phyloP scores from a whole-genome alignment of 768 basidiomycete species.

The Tricholoma hemisulphureum region DNA sequence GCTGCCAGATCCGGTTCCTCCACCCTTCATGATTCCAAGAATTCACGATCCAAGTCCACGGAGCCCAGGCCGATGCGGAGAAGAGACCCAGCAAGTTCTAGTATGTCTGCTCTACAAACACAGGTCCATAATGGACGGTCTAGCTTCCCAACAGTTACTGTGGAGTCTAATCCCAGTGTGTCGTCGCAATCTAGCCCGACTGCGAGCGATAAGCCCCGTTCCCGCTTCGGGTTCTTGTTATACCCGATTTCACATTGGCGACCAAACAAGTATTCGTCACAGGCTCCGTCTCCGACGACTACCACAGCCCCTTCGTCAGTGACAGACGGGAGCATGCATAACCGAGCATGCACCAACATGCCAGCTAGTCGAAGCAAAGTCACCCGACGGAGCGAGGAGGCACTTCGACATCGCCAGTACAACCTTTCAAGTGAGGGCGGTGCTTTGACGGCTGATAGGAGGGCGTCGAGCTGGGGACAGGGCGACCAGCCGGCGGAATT shows the following conservation, averaged over 20 bases:
- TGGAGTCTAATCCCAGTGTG: conserved; percentile 8
- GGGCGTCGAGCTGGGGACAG: conserved; percentile 67
- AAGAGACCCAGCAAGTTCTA: conserved; percentile 5
- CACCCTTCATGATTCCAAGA: conserved; percentile 8
- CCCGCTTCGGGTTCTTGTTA: conserved; percentile 32
- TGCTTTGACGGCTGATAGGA: conserved; percentile 43
- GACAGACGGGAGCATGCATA: neutral
- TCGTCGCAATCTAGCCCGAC: conserved; percentile 18
- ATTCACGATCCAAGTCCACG: conserved; percentile 28
- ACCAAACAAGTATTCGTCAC: conserved; percentile 22
- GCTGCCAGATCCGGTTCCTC: conserved; percentile 2
- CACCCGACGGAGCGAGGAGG: conserved; percentile 49
- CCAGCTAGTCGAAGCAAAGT: conserved; percentile 1
- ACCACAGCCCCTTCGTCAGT: conserved; percentile 1
- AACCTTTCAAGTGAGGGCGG: conserved; percentile 11
- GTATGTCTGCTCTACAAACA: conserved; percentile 15
- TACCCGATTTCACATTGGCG: conserved; percentile 32
- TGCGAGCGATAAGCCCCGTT: conserved; percentile 14
- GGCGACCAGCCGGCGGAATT: conserved; percentile 41
- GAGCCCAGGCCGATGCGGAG: conserved; percentile 25
- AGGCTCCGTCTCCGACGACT: conserved; percentile 3
- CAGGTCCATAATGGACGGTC: conserved; percentile 10
- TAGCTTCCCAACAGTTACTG: conserved; percentile 10
- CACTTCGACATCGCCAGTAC: conserved; percentile 26
- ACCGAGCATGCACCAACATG: neutral